These are phyloP conservation scores for Pyrenophora seminiperda DNA, from an alignment of 2,329 filamentous ascomycete genomes.

Conservation along the genomic window DNA sequence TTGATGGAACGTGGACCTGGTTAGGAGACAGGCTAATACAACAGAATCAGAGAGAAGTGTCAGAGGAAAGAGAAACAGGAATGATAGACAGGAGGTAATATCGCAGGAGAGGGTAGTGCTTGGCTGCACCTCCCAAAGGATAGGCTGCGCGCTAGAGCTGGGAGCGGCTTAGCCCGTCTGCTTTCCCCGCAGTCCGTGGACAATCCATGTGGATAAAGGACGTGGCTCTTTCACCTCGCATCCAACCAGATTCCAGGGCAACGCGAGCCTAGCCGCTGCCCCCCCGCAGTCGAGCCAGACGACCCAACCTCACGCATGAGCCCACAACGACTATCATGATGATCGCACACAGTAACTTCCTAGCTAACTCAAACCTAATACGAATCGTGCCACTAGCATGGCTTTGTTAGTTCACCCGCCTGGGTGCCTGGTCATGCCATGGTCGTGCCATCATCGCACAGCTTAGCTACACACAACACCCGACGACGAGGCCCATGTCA, in stretches of 20 bases:
- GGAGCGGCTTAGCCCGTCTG: constrained; percentile 23
- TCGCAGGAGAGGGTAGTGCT: constrained; percentile 22
- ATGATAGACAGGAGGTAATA: constrained; percentile 33
- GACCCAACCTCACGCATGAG: constrained; percentile 25
- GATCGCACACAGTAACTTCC: constrained; percentile 21
- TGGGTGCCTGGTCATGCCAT: constrained; percentile 10
- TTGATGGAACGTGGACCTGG: constrained; percentile 21
- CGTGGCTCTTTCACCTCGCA: constrained; percentile 10
- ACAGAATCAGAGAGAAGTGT: constrained; percentile 12
- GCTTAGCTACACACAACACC: background rate
- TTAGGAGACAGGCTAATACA: constrained; percentile 6
- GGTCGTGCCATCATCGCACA: background rate
- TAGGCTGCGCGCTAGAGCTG: constrained; percentile 21
- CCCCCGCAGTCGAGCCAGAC: constrained; percentile 24
- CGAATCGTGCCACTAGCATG: constrained; percentile 19
- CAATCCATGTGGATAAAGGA: constrained; percentile 31
- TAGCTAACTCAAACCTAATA: constrained; percentile 24
- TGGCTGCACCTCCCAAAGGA: constrained; percentile 17
- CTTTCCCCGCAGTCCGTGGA: constrained; percentile 45
- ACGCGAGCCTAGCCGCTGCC: constrained; percentile 21
- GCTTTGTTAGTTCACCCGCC: constrained; percentile 12
- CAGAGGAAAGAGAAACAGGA: constrained; percentile 11
- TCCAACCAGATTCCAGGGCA: constrained; percentile 19
- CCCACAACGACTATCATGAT: constrained; percentile 29
- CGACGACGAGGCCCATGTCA: background rate